A percentile compares a stretch with the other conserved stretches of the same genome.
Conservation (phyloP, 352 stramenopile genomes). For the Peronospora tabacina region DNA sequence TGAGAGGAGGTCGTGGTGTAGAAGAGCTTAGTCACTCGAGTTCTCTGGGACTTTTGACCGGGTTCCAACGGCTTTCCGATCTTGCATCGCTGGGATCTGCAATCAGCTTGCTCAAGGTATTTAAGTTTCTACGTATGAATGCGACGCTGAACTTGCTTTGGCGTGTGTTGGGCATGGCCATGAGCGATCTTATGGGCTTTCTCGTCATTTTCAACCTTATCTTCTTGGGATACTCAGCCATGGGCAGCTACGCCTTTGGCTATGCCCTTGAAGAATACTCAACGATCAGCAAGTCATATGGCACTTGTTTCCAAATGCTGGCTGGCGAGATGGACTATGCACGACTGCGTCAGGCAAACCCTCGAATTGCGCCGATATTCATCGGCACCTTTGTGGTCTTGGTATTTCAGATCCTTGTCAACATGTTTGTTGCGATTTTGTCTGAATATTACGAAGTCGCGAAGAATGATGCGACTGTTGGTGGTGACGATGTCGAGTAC, state of each 20-base stretch:
- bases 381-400: slow-evolving; percentile 82
- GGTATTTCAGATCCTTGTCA: slow-evolving; percentile 83
- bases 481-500: slow-evolving; percentile 72
- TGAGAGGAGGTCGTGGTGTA: slow-evolving; percentile 30
- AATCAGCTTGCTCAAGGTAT: slow-evolving; percentile 81
- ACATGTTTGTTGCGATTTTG: slow-evolving; percentile 88
- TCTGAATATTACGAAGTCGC: slow-evolving; percentile 83
- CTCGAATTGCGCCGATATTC: slow-evolving; percentile 67
- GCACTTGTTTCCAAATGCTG: slow-evolving; percentile 85
- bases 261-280: slow-evolving; percentile 80
- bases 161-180: slow-evolving; percentile 76
- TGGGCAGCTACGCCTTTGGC: slow-evolving; percentile 80
- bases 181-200: slow-evolving; percentile 82
- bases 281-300: slow-evolving; percentile 73
- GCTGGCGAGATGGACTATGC: slow-evolving; percentile 77
- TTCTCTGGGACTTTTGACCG: slow-evolving; percentile 52
- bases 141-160: slow-evolving; percentile 83
- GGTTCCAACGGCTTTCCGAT: slow-evolving; percentile 71
- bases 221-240: slow-evolving; percentile 78
- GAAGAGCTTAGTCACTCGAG: slow-evolving; percentile 57
- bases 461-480: slow-evolving; percentile 66
- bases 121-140: slow-evolving; percentile 88
- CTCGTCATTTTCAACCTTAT: slow-evolving; percentile 86
- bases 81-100: slow-evolving; percentile 62
- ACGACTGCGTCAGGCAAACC: slow-evolving; percentile 70